Conservation (phyloP, 2,329 filamentous ascomycete genomes). For the Paecilomyces sp. region DNA sequence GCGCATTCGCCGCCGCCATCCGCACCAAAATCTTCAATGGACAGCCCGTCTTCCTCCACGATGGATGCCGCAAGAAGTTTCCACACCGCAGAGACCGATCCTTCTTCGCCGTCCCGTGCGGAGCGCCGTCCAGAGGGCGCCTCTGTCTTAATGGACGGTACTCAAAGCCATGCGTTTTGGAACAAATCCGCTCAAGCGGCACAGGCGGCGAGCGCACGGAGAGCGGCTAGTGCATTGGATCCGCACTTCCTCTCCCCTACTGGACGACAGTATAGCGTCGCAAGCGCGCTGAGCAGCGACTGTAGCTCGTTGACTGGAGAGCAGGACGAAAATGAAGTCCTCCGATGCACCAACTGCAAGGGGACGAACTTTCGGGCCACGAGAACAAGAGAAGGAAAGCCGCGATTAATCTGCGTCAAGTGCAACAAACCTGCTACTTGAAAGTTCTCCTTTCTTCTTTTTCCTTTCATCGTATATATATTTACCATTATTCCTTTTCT, state of each 20-base stretch:
- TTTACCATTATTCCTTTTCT: background rate
- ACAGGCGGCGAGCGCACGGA: constrained; percentile 21
- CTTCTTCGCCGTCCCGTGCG: background rate
- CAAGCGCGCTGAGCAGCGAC: constrained; percentile 55
- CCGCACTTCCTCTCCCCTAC: constrained; percentile 13
- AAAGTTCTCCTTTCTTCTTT: background rate
- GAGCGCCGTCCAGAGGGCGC: background rate
- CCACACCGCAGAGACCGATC: constrained; percentile 6
- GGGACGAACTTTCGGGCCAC: constrained; percentile 57
- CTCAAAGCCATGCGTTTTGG: constrained; percentile 50
- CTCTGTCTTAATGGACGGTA: constrained; percentile 26
- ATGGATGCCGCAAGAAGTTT: constrained; percentile 6
- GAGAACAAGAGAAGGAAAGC: constrained; percentile 45
- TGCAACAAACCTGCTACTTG: constrained; percentile 33
- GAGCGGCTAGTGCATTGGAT: constrained; percentile 11
- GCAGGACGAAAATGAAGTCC: constrained; percentile 41
- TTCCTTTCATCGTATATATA: background rate
- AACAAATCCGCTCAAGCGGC: constrained; percentile 37
- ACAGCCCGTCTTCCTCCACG: constrained; percentile 9
- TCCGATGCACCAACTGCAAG: constrained; percentile 54
- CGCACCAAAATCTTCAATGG: constrained; percentile 13
- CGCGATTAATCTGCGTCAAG: constrained; percentile 55
- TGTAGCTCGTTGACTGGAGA: constrained; percentile 35
- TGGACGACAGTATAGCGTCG: constrained; percentile 36
- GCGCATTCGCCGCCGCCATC: constrained; percentile 22